Conservation (phyloP, 1,284 basidiomycete species). For the Microbotryum intermedium region DNA sequence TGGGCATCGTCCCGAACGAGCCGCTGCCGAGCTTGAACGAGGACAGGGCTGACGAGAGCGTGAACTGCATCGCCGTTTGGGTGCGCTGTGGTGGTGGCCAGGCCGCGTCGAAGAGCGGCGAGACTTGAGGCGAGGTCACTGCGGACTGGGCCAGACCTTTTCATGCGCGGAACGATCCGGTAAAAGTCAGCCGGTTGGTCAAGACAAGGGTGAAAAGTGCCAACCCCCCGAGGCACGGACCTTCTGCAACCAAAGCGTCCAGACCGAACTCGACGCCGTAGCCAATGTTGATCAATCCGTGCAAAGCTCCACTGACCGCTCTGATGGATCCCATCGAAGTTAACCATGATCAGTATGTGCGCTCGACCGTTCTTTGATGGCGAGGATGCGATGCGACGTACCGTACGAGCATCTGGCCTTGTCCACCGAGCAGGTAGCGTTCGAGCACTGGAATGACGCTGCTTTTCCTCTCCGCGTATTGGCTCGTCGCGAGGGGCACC, state of each 20-base stretch:
- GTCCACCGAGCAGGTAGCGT: constrained; percentile 30
- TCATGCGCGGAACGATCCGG: too few species aligned
- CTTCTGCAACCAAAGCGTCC: constrained; percentile 34
- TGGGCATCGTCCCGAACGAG: background rate
- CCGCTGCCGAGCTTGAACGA: constrained; percentile 13
- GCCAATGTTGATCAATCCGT: constrained; percentile 38
- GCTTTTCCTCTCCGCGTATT: constrained; percentile 12
- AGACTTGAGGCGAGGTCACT: constrained; percentile 16
- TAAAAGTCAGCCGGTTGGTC: background rate
- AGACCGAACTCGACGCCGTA: constrained; percentile 36
- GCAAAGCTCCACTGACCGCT: constrained; percentile 37
- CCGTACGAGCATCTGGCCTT: constrained; percentile 30
- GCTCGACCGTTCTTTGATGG: background rate
- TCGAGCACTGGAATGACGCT: constrained; percentile 28
- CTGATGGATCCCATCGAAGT: background rate
- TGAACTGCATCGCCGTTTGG: constrained; percentile 10
- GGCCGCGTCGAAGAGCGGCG: constrained; percentile 21
- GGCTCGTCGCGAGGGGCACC: constrained; percentile 1
- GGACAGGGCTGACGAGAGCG: constrained; percentile 21
- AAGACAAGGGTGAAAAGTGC: background rate
- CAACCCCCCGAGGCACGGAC: background rate
- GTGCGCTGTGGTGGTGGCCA: constrained; percentile 25
- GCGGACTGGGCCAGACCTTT: constrained; percentile 29
- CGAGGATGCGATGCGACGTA: background rate
- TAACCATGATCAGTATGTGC: constrained; percentile 1